Evolutionary conservation across 73 alveolate genomes (phyloP).

Genomic region (Effrenium voratum): DNA sequence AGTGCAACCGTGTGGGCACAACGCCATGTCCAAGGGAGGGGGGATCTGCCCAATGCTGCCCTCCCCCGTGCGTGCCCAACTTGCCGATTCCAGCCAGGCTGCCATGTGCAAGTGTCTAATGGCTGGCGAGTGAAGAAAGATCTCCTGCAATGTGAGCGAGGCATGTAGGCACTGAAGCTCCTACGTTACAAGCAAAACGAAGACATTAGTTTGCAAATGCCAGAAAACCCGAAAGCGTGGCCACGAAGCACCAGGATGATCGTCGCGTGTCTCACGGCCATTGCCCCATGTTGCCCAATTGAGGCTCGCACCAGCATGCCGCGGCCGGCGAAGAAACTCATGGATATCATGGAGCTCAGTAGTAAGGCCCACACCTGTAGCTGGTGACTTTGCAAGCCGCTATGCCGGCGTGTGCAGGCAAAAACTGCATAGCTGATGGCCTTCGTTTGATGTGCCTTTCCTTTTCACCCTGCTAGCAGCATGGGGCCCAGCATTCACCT

Average conservation of each 20-base stretch:
- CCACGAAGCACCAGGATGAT: neutral
- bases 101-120: constrained; percentile 12
- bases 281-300: neutral
- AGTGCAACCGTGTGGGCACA: no score
- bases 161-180: neutral
- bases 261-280: neutral
- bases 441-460: no score
- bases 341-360: neutral
- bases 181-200: neutral
- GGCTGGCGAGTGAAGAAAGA: constrained; percentile 18
- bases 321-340: constrained; percentile 25
- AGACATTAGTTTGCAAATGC: neutral
- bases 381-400: no score
- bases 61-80: no score
- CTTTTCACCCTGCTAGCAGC: no score
- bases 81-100: no score
- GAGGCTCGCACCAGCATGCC: neutral
- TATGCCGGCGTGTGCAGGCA: no score
- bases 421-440: no score
- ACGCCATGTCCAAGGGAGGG: no score
- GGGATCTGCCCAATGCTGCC: no score
- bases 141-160: neutral
- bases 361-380: neutral
- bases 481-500: no score
- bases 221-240: neutral